Conservation (phyloP, 2,329 filamentous ascomycete genomes). For the Neodidymelliopsis sp. region DNA sequence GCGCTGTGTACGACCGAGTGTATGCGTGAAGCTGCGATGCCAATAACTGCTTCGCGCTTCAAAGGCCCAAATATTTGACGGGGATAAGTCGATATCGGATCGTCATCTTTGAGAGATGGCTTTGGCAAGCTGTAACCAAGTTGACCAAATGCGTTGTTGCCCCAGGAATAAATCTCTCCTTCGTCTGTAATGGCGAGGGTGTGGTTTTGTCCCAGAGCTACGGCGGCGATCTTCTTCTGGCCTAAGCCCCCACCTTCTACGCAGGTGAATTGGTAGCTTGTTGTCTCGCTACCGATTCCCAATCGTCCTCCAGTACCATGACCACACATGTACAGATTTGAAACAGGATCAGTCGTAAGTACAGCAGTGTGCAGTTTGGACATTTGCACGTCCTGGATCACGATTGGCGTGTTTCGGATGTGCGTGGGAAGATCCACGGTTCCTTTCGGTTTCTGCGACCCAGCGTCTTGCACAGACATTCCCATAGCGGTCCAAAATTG, state of each 20-base stretch:
- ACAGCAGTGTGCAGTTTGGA: conserved; percentile 93
- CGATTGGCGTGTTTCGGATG: conserved; percentile 73
- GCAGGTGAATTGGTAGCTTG: conserved; percentile 83
- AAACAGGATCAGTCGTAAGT: conserved; percentile 83
- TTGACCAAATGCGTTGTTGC: conserved; percentile 84
- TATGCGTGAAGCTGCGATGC: conserved; percentile 85
- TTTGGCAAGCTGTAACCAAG: conserved; percentile 82
- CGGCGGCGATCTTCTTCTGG: conserved; percentile 75
- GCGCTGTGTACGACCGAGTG: conserved; percentile 91
- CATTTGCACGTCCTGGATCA: conserved; percentile 82
- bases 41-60: conserved; percentile 83
- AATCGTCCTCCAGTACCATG: conserved; percentile 90
- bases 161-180: conserved; percentile 96
- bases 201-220: conserved; percentile 91
- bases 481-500: conserved; percentile 51
- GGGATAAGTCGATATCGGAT: conserved; percentile 80
- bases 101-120: conserved; percentile 74
- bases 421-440: conserved; percentile 72
- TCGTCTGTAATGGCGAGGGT: conserved; percentile 83
- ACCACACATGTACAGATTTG: conserved; percentile 91
- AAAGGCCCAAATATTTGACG: conserved; percentile 90
- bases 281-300: conserved; percentile 88
- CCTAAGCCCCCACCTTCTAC: conserved; percentile 77
- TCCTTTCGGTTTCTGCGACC: conserved; percentile 41
- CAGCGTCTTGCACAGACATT: conserved; percentile 29